Percentiles rank a stretch among this genome's conserved stretches.
Conservation (phyloP, 352 stramenopile genomes). For the Hyaloperonospora brassicae region DNA sequence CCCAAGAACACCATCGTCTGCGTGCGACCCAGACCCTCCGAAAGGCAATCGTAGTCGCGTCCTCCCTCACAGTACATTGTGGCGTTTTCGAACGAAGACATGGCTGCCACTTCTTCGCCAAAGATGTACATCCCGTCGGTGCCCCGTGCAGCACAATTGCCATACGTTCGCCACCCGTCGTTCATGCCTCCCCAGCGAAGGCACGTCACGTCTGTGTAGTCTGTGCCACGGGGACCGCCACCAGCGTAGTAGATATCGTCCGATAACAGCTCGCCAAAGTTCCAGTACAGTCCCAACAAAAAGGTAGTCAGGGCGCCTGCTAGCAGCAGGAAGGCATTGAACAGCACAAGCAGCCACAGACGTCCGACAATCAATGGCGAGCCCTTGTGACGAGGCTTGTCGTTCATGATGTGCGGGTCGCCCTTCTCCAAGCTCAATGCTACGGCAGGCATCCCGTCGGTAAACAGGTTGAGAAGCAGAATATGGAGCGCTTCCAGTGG, state of each 20-base stretch:
- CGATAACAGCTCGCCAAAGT: constrained; percentile 43
- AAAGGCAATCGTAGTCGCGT: constrained; percentile 52
- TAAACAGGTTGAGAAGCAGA: constrained; percentile 99
- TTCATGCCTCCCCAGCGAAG: constrained; percentile 41
- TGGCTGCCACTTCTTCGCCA: constrained; percentile 25
- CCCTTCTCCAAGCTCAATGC: constrained; percentile 68
- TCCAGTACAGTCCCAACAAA: constrained; percentile 63
- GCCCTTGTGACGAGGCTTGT: constrained; percentile 49
- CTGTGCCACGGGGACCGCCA: constrained; percentile 29
- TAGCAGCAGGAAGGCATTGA: constrained; percentile 51
- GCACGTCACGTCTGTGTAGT: constrained; percentile 56
- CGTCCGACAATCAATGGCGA: constrained; percentile 48
- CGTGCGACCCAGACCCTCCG: constrained; percentile 43
- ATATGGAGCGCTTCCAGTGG: constrained; percentile 96
- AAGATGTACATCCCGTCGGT: constrained; percentile 49
- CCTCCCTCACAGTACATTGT: constrained; percentile 46
- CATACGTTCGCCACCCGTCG: constrained; percentile 41
- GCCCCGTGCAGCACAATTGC: constrained; percentile 44
- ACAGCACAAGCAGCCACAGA: constrained; percentile 51
- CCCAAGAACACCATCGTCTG: constrained; percentile 74
- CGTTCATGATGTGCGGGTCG: constrained; percentile 55
- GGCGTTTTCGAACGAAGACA: constrained; percentile 29
- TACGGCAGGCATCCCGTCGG: constrained; percentile 85
- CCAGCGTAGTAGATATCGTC: constrained; percentile 48
- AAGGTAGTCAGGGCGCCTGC: constrained; percentile 39